Evolutionary conservation across 257 asterid species (phyloP).

Genomic region (Nicotiana sylvestris): DNA sequence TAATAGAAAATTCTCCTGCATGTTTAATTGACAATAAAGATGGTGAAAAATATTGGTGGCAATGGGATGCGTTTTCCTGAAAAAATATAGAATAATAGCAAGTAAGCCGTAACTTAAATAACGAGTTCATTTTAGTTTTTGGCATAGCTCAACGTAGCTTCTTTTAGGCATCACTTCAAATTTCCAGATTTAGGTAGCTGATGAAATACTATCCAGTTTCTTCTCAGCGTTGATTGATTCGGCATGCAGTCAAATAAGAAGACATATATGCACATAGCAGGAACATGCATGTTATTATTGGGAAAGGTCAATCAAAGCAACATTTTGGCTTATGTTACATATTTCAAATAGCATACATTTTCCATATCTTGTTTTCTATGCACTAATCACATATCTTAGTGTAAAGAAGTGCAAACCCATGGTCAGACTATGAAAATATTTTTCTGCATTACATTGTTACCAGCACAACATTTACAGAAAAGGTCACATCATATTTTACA

Average conservation of each 20-base stretch:
- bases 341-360: neutral
- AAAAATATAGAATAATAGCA: neutral
- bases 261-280: neutral
- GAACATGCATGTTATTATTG: neutral
- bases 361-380: conserved; percentile 1
- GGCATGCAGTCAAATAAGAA: neutral
- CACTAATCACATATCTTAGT: neutral
- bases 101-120: neutral
- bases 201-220: neutral
- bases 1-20: conserved; percentile 78
- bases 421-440: neutral
- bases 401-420: too few species aligned
- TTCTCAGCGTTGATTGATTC: neutral
- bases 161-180: neutral
- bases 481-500: neutral
- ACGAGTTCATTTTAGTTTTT: neutral
- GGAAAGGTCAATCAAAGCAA: neutral
- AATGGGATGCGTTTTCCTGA: neutral
- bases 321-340: neutral
- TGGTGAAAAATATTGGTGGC: neutral
- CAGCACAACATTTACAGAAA: neutral
- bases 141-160: neutral
- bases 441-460: neutral
- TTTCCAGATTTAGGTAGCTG: neutral
- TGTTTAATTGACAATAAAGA: neutral